Conservation (phyloP, 495 filamentous ascomycete species). For the Aspergillus diversus region DNA sequence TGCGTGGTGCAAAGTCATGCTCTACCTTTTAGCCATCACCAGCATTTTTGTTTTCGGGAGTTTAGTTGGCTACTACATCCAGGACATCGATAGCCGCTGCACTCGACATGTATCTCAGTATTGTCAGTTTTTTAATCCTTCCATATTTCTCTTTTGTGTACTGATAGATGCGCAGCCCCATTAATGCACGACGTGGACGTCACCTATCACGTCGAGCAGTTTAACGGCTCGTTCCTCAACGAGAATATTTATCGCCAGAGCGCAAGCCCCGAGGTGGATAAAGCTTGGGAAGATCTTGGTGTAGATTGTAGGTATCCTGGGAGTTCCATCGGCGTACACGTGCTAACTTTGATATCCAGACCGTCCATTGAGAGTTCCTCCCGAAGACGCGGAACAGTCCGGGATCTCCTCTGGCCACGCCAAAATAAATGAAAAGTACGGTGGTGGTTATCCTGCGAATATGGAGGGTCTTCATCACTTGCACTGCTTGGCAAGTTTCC, state of each 20-base stretch:
- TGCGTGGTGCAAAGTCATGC: background rate
- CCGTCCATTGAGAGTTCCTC: constrained; percentile 42
- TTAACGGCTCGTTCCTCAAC: constrained; percentile 57
- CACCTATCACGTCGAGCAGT: constrained; percentile 34
- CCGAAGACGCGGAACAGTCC: constrained; percentile 37
- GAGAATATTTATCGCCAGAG: constrained; percentile 56
- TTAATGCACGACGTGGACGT: constrained; percentile 27
- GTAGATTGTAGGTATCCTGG: constrained; percentile 45
- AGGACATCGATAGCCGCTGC: background rate
- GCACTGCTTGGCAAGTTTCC: constrained; percentile 52
- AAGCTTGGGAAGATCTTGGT: constrained; percentile 59
- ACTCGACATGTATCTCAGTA: background rate
- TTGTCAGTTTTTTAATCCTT: background rate
- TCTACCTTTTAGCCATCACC: background rate
- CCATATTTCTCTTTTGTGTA: too few species aligned
- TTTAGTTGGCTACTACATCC: background rate
- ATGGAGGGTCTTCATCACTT: constrained; percentile 62
- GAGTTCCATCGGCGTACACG: background rate
- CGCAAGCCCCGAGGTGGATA: constrained; percentile 58
- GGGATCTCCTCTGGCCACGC: constrained; percentile 53
- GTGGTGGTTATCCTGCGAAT: constrained; percentile 57
- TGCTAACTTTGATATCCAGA: constrained; percentile 29
- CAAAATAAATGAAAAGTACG: constrained; percentile 53
- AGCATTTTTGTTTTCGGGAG: background rate
- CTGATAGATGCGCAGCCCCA: constrained; percentile 1